Evolutionary conservation across 495 filamentous ascomycete genomes (phyloP).

Genomic region (Xylaria castorea): DNA sequence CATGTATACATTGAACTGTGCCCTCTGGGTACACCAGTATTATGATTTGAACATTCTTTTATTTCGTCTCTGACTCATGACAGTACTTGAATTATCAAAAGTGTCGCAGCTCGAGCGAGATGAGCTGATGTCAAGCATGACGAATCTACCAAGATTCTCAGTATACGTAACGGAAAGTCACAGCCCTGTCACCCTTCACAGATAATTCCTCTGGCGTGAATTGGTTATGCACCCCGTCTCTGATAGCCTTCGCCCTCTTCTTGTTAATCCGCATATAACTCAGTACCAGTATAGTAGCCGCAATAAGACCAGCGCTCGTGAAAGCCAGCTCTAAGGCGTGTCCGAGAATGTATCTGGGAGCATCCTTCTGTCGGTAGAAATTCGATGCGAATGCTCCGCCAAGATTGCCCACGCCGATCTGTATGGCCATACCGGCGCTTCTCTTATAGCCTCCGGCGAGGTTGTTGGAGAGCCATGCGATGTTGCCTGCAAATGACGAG

Average conservation of each 20-base stretch:
- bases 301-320: constrained; percentile 65
- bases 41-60: neutral
- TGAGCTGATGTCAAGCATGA: neutral
- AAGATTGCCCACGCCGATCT: constrained; percentile 77
- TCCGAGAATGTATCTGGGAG: constrained; percentile 69
- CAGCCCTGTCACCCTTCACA: constrained; percentile 66
- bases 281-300: constrained; percentile 59
- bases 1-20: too few species aligned
- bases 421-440: constrained; percentile 74
- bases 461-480: constrained; percentile 77
- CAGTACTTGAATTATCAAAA: neutral
- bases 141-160: neutral
- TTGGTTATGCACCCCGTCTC: constrained; percentile 51
- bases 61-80: neutral
- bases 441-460: constrained; percentile 74
- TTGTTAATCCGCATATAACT: constrained; percentile 68
- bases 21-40: neutral
- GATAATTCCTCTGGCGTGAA: constrained; percentile 62
- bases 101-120: neutral
- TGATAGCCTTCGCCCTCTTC: constrained; percentile 55
- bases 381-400: constrained; percentile 78
- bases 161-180: constrained; percentile 68
- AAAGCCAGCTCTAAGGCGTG: constrained; percentile 75
- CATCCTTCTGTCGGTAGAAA: constrained; percentile 72
- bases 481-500: constrained; percentile 67